Base-by-base conservation (phyloP, 2,329 filamentous ascomycete genomes). In the Westerdykella aurantiaca region DNA sequence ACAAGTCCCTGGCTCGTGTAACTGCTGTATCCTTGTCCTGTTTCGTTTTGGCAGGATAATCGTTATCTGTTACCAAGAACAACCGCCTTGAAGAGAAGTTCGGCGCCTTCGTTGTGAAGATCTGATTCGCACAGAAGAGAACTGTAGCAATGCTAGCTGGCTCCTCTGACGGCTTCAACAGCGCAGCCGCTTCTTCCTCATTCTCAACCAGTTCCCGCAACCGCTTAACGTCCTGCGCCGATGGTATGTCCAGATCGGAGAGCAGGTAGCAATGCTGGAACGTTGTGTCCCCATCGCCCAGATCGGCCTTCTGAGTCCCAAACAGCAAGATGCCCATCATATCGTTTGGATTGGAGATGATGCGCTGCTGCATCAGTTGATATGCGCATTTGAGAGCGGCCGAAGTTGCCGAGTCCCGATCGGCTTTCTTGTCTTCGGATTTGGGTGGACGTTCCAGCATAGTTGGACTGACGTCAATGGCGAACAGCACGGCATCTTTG, bases 401-500 rank as follows among this genome's bases (percentile, higher is more conserved):
- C 41, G 84, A 77, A 1, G 88, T 76, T 4, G 91, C 82, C 37
- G 86, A 90, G 58, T 91, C 87, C 45, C 75, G 81, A 51, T 87
- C 85, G 35, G 82, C 80, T 65, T 89, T 91, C 69, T 87, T 95
- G 40, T 66, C 57, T 43, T 66, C 60, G 33, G 82, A 78, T 48
- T 75, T 70, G 2, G 81, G 77, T 17, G 87, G 87, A 34, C 72
- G 72, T 53, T 67, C 72, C 50, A 97, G 73, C 91, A 97, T 98
- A 0, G 88, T 89, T 31, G 81, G 70, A 74, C 86, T 96, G 61
- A 97, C 69, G 51, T 97, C 86, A 58, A 98, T 95, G 12, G 89
- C 91, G 64, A 98, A 91, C 18, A 98, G 77, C n/a, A 97, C 80
- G n/a, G 93, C 93, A 81, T 98, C 93, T 71, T 95, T 96, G 63